Evolutionary conservation across 306 rosid genomes (phyloP).

Genomic region (Cucurbita maxima): DNA sequence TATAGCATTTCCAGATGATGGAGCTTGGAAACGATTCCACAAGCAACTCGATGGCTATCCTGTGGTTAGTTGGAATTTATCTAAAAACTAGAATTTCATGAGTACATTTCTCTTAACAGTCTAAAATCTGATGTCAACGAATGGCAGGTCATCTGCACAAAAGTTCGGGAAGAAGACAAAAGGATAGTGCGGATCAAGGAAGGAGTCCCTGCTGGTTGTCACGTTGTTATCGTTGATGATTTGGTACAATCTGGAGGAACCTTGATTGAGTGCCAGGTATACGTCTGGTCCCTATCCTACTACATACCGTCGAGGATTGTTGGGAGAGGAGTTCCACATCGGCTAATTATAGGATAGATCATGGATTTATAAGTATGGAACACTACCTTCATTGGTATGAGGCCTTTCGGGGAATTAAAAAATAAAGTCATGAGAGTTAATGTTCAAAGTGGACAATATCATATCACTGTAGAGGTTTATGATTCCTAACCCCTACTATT

Average conservation of each 20-base stretch:
- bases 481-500: no score
- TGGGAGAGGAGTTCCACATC: no score
- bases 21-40: constrained; percentile 99
- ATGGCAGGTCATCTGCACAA: constrained; percentile 72
- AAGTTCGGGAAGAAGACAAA: constrained; percentile 93
- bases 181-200: constrained; percentile 90
- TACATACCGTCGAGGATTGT: not conserved
- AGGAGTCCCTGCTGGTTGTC: constrained; percentile 70
- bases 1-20: constrained; percentile 94
- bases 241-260: constrained; percentile 97
- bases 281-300: not conserved
- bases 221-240: constrained; percentile 94
- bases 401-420: no score
- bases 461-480: no score
- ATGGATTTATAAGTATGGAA: no score
- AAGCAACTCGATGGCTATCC: constrained; percentile 67
- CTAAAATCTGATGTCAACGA: constrained; percentile 1
- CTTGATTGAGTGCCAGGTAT: constrained; percentile 88
- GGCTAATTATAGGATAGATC: no score
- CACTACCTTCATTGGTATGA: no score
- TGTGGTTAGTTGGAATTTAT: constrained; percentile 32
- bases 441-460: no score
- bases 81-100: not conserved
- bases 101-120: not conserved
- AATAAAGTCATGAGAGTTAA: no score